Conservation (phyloP, 805 yeast species). For the Kockiozyma suomiensis region DNA sequence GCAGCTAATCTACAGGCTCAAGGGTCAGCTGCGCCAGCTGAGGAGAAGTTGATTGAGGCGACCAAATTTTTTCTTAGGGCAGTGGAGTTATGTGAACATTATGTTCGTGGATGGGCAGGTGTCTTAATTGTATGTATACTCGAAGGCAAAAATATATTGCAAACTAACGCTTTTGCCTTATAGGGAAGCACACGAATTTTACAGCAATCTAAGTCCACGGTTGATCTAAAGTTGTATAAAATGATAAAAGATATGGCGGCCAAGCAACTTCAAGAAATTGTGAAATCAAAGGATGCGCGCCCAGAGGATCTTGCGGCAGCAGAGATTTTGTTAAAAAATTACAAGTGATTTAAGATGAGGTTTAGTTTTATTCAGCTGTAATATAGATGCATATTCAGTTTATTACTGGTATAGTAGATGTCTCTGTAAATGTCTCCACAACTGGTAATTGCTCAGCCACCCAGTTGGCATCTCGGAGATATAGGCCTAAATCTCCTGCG, state of each 20-base stretch:
- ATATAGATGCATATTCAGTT: not conserved
- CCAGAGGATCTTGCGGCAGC: conserved; percentile 48
- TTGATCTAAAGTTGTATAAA: conserved; percentile 38
- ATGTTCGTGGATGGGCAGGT: conserved; percentile 75
- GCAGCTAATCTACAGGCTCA: conserved; percentile 25
- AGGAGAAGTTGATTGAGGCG: conserved; percentile 37
- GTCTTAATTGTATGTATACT: conserved; percentile 45
- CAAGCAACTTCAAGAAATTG: conserved; percentile 45
- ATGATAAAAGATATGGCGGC: conserved; percentile 47
- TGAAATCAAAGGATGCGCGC: conserved; percentile 40
- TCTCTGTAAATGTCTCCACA: conserved; percentile 45
- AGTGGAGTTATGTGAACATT: conserved; percentile 74
- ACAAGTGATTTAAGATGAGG: not conserved
- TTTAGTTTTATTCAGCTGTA: not conserved
- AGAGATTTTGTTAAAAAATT: conserved; percentile 36
- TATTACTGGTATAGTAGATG: not conserved
- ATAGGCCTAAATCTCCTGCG: conserved; percentile 67
- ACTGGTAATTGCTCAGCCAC: conserved; percentile 64
- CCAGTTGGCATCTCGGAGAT: conserved; percentile 84
- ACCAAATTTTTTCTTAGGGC: conserved; percentile 62
- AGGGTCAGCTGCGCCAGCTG: conserved; percentile 33
- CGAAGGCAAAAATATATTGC: not conserved
- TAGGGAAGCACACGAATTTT: conserved; percentile 38
- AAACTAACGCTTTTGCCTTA: not conserved
- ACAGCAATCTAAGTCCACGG: conserved; percentile 8